Evolutionary conservation across 306 rosid genomes (phyloP).

Genomic region (Lablab purpureus): DNA sequence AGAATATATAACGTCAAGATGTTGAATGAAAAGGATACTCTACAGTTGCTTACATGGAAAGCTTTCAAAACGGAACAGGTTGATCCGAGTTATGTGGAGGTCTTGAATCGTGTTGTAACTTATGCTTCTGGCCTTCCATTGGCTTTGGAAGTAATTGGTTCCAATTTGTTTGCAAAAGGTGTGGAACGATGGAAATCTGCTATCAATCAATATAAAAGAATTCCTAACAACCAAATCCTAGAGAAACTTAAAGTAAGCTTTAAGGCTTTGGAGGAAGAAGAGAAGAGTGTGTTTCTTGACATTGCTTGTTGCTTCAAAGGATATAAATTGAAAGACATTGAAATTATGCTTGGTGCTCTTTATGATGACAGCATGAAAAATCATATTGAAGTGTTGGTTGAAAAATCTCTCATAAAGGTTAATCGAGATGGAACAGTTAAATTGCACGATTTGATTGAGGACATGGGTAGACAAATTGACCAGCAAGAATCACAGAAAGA

Average conservation of each 20-base stretch:
- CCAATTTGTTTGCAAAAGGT: neutral
- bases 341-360: too few relatives aligned
- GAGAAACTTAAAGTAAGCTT: too few relatives aligned
- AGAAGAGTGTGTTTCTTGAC: too few relatives aligned
- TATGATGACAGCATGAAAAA: too few relatives aligned
- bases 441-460: neutral
- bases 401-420: too few relatives aligned
- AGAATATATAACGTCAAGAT: neutral
- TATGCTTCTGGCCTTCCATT: neutral
- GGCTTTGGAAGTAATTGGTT: neutral
- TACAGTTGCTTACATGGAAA: neutral
- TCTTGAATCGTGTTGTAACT: neutral
- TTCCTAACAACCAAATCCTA: too few relatives aligned
- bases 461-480: neutral
- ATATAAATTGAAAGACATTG: too few relatives aligned
- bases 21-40: neutral
- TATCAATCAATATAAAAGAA: too few relatives aligned
- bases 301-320: too few relatives aligned
- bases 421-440: rapidly evolving
- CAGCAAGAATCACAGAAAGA: neutral
- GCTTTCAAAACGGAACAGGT: neutral
- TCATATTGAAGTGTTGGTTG: too few relatives aligned
- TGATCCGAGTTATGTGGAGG: neutral
- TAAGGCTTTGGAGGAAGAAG: too few relatives aligned
- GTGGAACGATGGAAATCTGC: neutral